Base-by-base conservation (phyloP, 2,329 filamentous ascomycete genomes). In the Trichophaea hybrida region DNA sequence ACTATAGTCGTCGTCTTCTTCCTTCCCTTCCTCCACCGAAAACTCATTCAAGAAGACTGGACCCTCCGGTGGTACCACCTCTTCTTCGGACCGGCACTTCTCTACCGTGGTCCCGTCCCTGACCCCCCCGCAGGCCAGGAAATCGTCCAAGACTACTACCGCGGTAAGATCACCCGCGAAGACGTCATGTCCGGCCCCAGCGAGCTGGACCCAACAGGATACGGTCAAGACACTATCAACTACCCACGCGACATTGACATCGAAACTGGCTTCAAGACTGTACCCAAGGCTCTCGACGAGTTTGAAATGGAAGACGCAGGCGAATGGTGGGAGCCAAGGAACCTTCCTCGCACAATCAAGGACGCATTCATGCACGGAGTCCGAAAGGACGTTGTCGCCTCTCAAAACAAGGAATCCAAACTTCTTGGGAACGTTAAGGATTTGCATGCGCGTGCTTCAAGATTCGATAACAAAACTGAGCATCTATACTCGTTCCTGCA, bases 401-500 rank as follows among this genome's bases (percentile, higher is more conserved):
- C 67, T 52, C 73, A 74, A 63, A 71, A 64, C 57, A 71, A 72
- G 65, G 55, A 33, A 8, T 74, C 74, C 46, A 71, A 77, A 32
- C 73, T 82, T 0, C 74, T 75, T 0, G 76, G 75, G 0, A 75
- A 81, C 60, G 69, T 82, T 1, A 75, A 77, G 33, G 76, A 76
- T 58, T 74, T 80, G 58, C 78, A 83, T 68, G 78, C 78, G 12
- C 75, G 74, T 33, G 80, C 78, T 1, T 71, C 75, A 33, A 80
- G 82, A 69, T 84, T 78, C 70, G 76, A 82, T 67, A 84, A 84
- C 71, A 76, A 78, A 63, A 74, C 77, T 64, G 81, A 84, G 70
- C 79, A 79, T 71, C 75, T 78, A 6, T 86, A 84, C 73, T 82
- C 80, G 2, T 85, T 82, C 67, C 75, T 84, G 65, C 82, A 84